Conservation (phyloP, 306 rosid species). For the Acacia confusa region DNA sequence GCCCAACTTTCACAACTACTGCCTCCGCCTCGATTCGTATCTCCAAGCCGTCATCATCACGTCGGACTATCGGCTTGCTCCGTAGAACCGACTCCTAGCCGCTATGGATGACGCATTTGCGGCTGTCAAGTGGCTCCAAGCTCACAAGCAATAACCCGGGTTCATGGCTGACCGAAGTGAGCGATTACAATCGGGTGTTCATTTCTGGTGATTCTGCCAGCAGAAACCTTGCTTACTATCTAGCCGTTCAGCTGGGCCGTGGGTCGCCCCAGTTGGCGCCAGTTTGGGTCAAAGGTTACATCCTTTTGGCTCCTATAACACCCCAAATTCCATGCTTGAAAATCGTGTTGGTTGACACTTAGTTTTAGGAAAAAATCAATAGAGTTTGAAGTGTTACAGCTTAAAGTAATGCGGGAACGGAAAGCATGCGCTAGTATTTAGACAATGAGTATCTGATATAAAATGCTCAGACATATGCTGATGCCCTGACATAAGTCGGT, state of each 20-base stretch:
- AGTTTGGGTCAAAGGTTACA: constrained; percentile 63
- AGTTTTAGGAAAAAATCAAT: too few relatives aligned
- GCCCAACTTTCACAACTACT: constrained; percentile 87
- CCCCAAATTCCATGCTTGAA: too few relatives aligned
- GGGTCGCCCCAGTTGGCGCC: constrained; percentile 56
- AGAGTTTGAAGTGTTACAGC: too few relatives aligned
- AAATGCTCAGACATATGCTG: too few relatives aligned
- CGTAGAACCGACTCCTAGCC: constrained; percentile 69
- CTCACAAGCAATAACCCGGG: constrained; percentile 38
- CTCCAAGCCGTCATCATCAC: constrained; percentile 59
- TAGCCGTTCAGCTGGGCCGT: constrained; percentile 53
- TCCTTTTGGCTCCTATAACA: constrained; percentile 79
- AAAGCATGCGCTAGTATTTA: too few relatives aligned
- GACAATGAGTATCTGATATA: too few relatives aligned
- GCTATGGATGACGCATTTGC: constrained; percentile 68
- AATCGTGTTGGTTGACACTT: too few relatives aligned
- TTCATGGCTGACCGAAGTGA: constrained; percentile 61
- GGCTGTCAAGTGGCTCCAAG: constrained; percentile 71
- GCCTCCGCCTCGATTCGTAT: constrained; percentile 53
- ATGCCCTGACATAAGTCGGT: too few relatives aligned
- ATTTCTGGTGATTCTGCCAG: constrained; percentile 89
- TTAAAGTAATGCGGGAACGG: too few relatives aligned
- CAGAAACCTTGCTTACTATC: constrained; percentile 67
- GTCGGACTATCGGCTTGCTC: constrained; percentile 80
- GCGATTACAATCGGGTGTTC: constrained; percentile 63